These are phyloP conservation scores for Paramarasmius palmivorus DNA, from an alignment of 1,284 basidiomycete species.

Conservation along the genomic window DNA sequence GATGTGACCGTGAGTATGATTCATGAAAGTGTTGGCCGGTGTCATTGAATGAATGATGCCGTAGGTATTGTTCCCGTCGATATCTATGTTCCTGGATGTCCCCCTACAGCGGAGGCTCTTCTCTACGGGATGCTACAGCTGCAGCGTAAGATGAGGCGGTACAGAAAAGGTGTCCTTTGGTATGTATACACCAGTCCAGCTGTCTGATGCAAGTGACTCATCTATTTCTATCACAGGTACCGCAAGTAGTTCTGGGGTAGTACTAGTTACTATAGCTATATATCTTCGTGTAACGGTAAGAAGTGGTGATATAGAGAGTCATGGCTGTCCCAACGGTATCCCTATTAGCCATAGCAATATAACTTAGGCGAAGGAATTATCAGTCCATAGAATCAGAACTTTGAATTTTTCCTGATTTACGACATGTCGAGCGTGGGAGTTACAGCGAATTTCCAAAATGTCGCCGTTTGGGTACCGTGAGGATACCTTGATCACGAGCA, in stretches of 20 bases:
- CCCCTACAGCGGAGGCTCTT: constrained; percentile 91
- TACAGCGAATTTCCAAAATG: background rate
- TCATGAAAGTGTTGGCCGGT: background rate
- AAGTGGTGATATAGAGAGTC: background rate
- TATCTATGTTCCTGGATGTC: constrained; percentile 96
- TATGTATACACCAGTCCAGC: constrained; percentile 49
- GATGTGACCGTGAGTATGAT: constrained; percentile 85
- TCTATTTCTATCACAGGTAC: constrained; percentile 40
- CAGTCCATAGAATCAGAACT: background rate
- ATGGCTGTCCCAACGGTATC: too few species aligned
- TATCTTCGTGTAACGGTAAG: too few species aligned
- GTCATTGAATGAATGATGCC: background rate
- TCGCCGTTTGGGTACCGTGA: background rate
- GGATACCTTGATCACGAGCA: background rate
- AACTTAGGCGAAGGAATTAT: background rate
- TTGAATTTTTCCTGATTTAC: background rate
- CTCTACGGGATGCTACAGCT: constrained; percentile 94
- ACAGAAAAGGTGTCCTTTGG: constrained; percentile 90
- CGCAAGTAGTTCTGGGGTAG: constrained; percentile 40
- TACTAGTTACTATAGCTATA: background rate
- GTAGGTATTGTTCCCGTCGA: constrained; percentile 95
- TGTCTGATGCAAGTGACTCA: constrained; percentile 9
- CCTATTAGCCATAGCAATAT: too few species aligned
- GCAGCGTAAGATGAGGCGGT: constrained; percentile 95
- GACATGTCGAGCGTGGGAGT: constrained; percentile 2